Conservation (phyloP, 306 rosid genomes). For the Myrica gale region DNA sequence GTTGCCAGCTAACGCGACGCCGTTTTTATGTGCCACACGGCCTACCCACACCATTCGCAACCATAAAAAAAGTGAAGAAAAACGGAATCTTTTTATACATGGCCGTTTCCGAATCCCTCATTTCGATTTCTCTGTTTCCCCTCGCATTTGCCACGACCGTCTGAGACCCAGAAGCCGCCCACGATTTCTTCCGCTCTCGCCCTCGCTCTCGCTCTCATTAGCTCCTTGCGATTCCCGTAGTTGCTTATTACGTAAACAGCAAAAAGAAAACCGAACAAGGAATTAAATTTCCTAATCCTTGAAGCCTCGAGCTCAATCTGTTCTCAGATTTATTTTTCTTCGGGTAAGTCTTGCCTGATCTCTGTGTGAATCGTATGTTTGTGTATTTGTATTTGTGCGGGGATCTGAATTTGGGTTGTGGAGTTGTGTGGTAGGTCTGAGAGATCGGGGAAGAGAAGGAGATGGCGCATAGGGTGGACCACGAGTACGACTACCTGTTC, state of each 20-base stretch:
- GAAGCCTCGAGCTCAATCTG: conserved; percentile 15
- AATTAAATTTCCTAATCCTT: background rate
- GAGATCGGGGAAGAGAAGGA: conserved; percentile 54
- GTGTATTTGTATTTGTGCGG: background rate
- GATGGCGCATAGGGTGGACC: conserved; percentile 94
- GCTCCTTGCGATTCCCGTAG: background rate
- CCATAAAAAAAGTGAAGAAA: no score
- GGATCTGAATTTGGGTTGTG: conserved; percentile 28
- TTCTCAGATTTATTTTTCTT: conserved; percentile 36
- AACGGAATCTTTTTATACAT: background rate
- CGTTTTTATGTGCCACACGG: background rate
- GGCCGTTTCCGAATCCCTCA: background rate
- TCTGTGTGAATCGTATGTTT: background rate
- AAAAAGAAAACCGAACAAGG: background rate
- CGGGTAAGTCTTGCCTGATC: conserved; percentile 38
- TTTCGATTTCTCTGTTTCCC: background rate
- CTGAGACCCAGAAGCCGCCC: no score
- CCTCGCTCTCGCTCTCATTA: background rate
- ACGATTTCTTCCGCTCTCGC: no score
- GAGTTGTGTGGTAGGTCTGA: conserved; percentile 41
- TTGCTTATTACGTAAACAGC: background rate
- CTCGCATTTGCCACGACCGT: background rate
- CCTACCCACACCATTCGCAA: background rate
- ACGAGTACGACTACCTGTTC: conserved; percentile 90
- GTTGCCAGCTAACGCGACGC: background rate